phyloP scores from a whole-genome alignment of 2,329 filamentous ascomycete genomes.

The Rutstroemia sp. region DNA sequence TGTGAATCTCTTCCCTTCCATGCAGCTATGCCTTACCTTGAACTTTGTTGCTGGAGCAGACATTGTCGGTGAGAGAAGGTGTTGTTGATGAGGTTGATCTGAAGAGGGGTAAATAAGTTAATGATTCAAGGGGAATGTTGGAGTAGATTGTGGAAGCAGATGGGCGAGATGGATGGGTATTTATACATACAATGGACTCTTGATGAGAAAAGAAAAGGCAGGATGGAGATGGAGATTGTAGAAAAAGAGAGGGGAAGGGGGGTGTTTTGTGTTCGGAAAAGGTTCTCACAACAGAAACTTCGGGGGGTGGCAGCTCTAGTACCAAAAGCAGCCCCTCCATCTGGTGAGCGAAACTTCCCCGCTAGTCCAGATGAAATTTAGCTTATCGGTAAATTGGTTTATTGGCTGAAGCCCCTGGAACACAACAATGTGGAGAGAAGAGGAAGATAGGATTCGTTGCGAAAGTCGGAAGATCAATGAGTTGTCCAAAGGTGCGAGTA shows the following conservation, averaged over 20 bases:
- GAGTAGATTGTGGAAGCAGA: background rate
- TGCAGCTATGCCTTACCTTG: slow-evolving; percentile 18
- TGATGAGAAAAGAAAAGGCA: background rate
- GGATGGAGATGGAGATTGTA: too few relatives aligned
- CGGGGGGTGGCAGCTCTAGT: background rate
- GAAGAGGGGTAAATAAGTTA: background rate
- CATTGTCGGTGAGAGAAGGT: slow-evolving; percentile 23
- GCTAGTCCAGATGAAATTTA: background rate
- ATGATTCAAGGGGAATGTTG: background rate
- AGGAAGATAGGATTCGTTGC: too few relatives aligned
- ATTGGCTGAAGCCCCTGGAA: background rate
- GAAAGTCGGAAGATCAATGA: too few relatives aligned
- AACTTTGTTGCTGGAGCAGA: slow-evolving; percentile 30
- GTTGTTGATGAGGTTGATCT: slow-evolving; percentile 8
- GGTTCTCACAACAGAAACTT: background rate
- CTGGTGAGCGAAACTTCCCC: background rate
- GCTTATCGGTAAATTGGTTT: background rate
- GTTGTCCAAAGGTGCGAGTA: too few relatives aligned
- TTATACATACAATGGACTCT: background rate
- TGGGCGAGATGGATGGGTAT: background rate
- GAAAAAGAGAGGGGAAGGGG: background rate
- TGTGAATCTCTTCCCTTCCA: background rate
- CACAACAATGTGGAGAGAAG: too few relatives aligned
- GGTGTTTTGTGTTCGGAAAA: background rate
- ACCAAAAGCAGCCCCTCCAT: background rate